These are phyloP conservation scores for Chrysosporium queenslandicum DNA, from an alignment of 2,329 filamentous ascomycete species.

Conservation along the genomic window DNA sequence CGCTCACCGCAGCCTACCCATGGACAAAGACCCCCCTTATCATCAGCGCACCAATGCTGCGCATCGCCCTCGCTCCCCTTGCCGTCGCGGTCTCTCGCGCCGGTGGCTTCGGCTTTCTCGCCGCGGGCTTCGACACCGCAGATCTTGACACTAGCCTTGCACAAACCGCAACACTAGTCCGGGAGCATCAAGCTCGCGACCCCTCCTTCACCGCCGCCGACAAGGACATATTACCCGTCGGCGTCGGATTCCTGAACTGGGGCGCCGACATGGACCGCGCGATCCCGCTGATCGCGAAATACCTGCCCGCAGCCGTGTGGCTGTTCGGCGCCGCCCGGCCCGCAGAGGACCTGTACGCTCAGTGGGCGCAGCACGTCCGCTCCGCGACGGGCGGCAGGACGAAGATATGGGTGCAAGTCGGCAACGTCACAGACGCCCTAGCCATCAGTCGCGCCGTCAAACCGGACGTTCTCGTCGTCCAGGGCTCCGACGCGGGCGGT, in stretches of 20 bases:
- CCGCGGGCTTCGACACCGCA: slow-evolving; percentile 44
- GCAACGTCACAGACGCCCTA: slow-evolving; percentile 40
- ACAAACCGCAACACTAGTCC: slow-evolving; percentile 22
- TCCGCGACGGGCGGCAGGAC: slow-evolving; percentile 29
- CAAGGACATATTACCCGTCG: slow-evolving; percentile 27
- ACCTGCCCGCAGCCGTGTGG: slow-evolving; percentile 33
- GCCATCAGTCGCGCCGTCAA: slow-evolving; percentile 25
- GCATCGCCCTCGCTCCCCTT: slow-evolving; percentile 48
- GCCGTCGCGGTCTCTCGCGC: slow-evolving; percentile 51
- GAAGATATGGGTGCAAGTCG: slow-evolving; percentile 46
- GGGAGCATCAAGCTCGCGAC: neutral
- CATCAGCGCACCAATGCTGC: slow-evolving; percentile 57
- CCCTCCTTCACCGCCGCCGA: slow-evolving; percentile 1
- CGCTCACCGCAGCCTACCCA: slow-evolving; percentile 37
- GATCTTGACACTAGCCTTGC: slow-evolving; percentile 25
- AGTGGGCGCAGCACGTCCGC: slow-evolving; percentile 37
- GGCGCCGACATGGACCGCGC: slow-evolving; percentile 25
- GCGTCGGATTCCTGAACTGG: slow-evolving; percentile 36
- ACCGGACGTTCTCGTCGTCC: slow-evolving; percentile 45
- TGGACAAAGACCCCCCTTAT: slow-evolving; percentile 52
- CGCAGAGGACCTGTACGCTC: slow-evolving; percentile 23
- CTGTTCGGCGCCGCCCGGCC: slow-evolving; percentile 29
- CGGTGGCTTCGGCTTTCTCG: slow-evolving; percentile 47
- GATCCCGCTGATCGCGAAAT: slow-evolving; percentile 24
- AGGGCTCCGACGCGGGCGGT: slow-evolving; percentile 47